Conservation (phyloP, 148 eudicot species). For the Cornus kousa region DNA sequence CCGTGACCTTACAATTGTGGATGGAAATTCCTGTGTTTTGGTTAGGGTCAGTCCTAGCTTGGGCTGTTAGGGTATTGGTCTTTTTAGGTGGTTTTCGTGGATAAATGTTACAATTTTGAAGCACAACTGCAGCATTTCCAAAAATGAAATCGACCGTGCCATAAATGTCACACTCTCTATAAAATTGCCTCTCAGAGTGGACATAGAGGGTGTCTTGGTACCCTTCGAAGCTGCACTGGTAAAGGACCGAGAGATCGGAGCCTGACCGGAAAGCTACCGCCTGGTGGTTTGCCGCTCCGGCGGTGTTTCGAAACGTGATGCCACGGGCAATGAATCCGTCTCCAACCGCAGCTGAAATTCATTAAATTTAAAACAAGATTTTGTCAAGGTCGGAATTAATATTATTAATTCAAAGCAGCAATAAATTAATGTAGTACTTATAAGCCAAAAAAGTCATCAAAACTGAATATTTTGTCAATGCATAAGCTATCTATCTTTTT, state of each 20-base stretch:
- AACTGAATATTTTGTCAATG: no score
- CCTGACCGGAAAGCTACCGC: constrained; percentile 76
- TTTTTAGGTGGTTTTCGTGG: constrained; percentile 41
- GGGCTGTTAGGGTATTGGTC: constrained; percentile 72
- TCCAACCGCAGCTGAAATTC: constrained; percentile 50
- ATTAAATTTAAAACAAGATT: neutral
- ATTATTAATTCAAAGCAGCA: no score
- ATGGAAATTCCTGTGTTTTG: constrained; percentile 78
- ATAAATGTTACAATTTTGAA: constrained; percentile 70
- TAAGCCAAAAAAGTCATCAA: no score
- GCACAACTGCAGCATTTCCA: constrained; percentile 71
- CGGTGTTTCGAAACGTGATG: constrained; percentile 69
- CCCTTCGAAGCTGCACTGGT: constrained; percentile 76
- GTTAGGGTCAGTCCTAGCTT: constrained; percentile 70
- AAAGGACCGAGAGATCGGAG: constrained; percentile 79
- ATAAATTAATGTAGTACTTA: no score
- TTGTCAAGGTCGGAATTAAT: neutral
- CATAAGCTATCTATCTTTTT: no score
- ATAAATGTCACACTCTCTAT: constrained; percentile 56
- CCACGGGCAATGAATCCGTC: constrained; percentile 72
- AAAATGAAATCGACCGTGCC: constrained; percentile 82
- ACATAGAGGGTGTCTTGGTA: constrained; percentile 85
- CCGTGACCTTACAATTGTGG: constrained; percentile 47
- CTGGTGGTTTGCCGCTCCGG: constrained; percentile 70
- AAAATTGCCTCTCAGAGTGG: constrained; percentile 65